Conservation (phyloP, 2,329 filamentous ascomycete species). For the Paramyrothecium sp. region DNA sequence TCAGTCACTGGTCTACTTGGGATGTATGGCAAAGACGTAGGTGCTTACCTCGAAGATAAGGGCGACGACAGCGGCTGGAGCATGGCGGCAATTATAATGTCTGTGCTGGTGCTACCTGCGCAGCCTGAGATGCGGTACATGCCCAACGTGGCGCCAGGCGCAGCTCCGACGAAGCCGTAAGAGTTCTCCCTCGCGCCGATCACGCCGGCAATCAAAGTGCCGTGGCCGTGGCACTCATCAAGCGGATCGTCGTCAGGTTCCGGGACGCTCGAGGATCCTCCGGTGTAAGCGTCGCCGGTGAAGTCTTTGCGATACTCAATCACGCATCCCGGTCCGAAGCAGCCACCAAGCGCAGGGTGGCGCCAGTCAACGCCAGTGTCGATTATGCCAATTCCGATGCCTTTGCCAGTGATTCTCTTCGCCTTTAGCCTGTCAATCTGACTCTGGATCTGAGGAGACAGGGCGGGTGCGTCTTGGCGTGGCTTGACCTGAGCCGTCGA, state of each 20-base stretch:
- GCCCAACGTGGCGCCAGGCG: slow-evolving; percentile 51
- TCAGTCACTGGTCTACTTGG: not conserved
- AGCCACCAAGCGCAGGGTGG: not conserved
- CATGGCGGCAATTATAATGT: slow-evolving; percentile 55
- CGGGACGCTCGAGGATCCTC: too few relatives aligned
- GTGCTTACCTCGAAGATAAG: not conserved
- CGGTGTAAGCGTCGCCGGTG: too few relatives aligned
- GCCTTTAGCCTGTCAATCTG: too few relatives aligned
- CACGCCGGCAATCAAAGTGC: slow-evolving; percentile 59
- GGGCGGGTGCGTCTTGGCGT: too few relatives aligned
- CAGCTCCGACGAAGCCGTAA: slow-evolving; percentile 51
- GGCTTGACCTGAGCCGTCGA: too few relatives aligned
- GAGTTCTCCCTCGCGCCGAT: slow-evolving; percentile 52
- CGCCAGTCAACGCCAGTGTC: not conserved
- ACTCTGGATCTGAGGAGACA: too few relatives aligned
- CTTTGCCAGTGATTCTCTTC: not conserved
- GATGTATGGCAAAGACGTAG: not conserved
- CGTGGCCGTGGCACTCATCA: too few relatives aligned
- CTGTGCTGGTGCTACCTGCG: slow-evolving; percentile 41
- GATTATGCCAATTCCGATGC: not conserved
- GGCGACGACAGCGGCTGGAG: slow-evolving; percentile 27
- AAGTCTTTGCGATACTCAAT: too few relatives aligned
- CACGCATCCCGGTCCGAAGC: not conserved
- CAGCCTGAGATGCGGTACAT: slow-evolving; percentile 55
- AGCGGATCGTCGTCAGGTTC: too few relatives aligned